Percentiles rank a stretch among this genome's conserved stretches.
Conservation (phyloP, 2,329 filamentous ascomycete species). For the Fusarium chlamydosporum region DNA sequence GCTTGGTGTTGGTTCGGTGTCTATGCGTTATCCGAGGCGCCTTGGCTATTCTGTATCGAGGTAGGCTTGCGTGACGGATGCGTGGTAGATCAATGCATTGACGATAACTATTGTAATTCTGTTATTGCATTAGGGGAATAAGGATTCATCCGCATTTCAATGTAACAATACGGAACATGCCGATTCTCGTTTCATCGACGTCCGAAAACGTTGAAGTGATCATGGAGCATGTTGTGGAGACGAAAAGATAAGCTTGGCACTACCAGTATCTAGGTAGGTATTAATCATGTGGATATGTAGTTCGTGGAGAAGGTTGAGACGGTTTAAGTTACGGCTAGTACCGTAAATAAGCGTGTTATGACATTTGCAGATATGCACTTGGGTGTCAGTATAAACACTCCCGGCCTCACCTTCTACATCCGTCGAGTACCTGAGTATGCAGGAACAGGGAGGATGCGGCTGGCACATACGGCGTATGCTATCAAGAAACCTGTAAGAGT, state of each 20-base stretch:
- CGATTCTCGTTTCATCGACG: not conserved
- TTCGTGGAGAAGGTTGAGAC: not conserved
- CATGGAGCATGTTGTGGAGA: conserved; percentile 8
- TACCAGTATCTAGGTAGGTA: not conserved
- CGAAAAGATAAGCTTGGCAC: not conserved
- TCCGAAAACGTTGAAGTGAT: not conserved
- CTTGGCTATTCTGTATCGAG: conserved; percentile 20
- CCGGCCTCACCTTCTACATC: not conserved
- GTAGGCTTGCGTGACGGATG: conserved; percentile 13
- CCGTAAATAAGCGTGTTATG: not conserved
- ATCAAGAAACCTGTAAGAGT: not conserved
- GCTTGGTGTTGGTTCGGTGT: not conserved
- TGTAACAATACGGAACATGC: not conserved
- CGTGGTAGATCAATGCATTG: not conserved
- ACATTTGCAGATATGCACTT: not conserved
- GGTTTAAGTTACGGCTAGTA: not conserved
- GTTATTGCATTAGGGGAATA: not conserved
- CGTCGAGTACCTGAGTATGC: not conserved
- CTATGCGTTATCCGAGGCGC: conserved; percentile 6
- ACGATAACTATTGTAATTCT: not conserved
- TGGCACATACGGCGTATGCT: not conserved
- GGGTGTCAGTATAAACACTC: not conserved
- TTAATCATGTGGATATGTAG: conserved; percentile 1
- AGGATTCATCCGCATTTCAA: not conserved
- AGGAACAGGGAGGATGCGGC: not conserved